Evolutionary conservation across 2,329 filamentous ascomycete genomes (phyloP).

Genomic region (Xylaria sp.): DNA sequence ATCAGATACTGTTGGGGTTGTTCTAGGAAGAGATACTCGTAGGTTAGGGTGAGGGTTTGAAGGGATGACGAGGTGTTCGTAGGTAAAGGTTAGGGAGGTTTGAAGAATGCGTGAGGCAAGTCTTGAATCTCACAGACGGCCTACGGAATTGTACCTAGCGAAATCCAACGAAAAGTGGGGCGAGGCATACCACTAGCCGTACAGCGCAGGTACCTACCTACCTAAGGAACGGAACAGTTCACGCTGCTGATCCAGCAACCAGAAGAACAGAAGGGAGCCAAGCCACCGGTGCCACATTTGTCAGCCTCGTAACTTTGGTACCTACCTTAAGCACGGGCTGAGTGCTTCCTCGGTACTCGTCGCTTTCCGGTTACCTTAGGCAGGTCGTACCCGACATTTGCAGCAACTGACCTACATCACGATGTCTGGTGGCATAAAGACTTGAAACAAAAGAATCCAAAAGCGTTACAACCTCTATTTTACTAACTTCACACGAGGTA

Average conservation of each 20-base stretch:
- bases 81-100: slow-evolving; percentile 13
- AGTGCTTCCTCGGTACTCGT: background rate
- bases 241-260: too few relatives aligned
- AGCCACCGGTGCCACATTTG: slow-evolving; percentile 20
- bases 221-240: too few relatives aligned
- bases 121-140: slow-evolving; percentile 14
- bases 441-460: too few relatives aligned
- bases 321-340: background rate
- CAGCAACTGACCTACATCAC: too few relatives aligned
- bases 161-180: too few relatives aligned
- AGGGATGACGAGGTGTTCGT: slow-evolving; percentile 11
- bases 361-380: background rate
- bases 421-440: too few relatives aligned
- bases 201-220: too few relatives aligned
- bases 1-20: background rate
- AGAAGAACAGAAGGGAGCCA: background rate
- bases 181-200: too few relatives aligned
- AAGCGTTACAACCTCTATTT: too few relatives aligned
- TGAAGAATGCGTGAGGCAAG: slow-evolving; percentile 20
- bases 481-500: background rate
- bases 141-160: too few relatives aligned
- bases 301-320: slow-evolving; percentile 18
- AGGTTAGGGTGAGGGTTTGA: background rate
- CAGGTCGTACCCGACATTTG: too few relatives aligned
- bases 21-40: background rate